Percentiles rank a stretch among this genome's conserved stretches.
Conservation (phyloP, 2,329 filamentous ascomycete genomes). For the Colletotrichum sidae region DNA sequence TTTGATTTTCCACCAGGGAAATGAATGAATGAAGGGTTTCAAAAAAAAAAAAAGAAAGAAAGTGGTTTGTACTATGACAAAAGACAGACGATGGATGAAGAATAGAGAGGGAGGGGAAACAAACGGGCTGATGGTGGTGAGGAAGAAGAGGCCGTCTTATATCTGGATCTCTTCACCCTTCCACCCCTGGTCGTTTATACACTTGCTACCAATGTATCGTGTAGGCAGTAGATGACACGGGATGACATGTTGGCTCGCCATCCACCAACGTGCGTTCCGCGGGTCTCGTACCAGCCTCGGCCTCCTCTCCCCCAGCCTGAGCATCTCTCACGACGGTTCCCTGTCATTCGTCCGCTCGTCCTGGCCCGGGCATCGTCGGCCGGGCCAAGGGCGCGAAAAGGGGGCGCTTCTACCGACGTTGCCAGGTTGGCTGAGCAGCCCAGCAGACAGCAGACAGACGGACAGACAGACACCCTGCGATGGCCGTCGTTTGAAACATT, state of each 20-base stretch:
- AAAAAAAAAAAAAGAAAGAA: constrained; percentile 35
- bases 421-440: not conserved
- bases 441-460: no score
- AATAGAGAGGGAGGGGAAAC: constrained; percentile 22
- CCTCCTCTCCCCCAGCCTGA: not conserved
- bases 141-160: constrained; percentile 30
- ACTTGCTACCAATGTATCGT: not conserved
- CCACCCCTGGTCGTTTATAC: not conserved
- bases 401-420: constrained; percentile 8
- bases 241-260: no score
- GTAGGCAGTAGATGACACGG: no score
- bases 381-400: constrained; percentile 10
- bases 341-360: not conserved
- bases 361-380: constrained; percentile 4
- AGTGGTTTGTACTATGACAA: constrained; percentile 33
- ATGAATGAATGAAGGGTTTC: constrained; percentile 26
- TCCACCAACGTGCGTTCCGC: no score
- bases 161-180: constrained; percentile 6
- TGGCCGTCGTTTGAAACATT: constrained; percentile 19
- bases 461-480: no score
- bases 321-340: not conserved
- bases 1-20: constrained; percentile 36
- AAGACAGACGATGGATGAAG: constrained; percentile 34
- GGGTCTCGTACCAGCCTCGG: no score
- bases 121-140: not conserved